These are phyloP conservation scores for Penicillium subrubescens DNA, from an alignment of 495 filamentous ascomycete genomes.

Conservation along the genomic window DNA sequence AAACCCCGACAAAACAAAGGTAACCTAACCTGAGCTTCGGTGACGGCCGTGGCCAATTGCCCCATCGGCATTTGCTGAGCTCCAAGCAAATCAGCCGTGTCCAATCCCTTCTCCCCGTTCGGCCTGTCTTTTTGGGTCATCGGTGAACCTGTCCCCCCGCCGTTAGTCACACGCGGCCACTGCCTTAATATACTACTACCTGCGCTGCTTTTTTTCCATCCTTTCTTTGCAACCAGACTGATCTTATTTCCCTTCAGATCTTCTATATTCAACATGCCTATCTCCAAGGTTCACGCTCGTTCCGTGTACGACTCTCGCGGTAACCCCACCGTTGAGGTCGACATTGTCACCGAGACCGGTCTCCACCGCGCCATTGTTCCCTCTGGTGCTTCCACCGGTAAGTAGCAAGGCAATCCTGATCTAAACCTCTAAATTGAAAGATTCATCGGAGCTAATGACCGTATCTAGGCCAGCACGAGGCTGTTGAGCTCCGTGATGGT, in stretches of 20 bases:
- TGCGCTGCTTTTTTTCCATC: conserved; percentile 27
- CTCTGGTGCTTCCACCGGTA: conserved; percentile 95
- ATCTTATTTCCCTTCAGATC: conserved; percentile 29
- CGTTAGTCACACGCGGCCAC: conserved; percentile 41
- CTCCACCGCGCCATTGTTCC: conserved; percentile 99
- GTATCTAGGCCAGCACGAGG: conserved; percentile 86
- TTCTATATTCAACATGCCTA: conserved; percentile 69
- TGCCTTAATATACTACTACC: conserved; percentile 27
- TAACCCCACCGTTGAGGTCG: conserved; percentile 95
- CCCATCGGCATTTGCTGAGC: conserved; percentile 23
- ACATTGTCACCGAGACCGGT: conserved; percentile 93
- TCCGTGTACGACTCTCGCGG: conserved; percentile 99
- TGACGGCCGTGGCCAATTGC: conserved; percentile 29
- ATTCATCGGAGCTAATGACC: conserved; percentile 1
- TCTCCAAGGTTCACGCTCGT: conserved; percentile 98
- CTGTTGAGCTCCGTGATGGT: conserved; percentile 96
- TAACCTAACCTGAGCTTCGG: conserved; percentile 21
- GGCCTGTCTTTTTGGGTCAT: conserved; percentile 49
- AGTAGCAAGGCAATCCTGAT: conserved; percentile 28
- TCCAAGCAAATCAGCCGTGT: conserved; percentile 27
- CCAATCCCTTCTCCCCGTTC: conserved; percentile 24
- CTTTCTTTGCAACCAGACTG: conserved; percentile 26
- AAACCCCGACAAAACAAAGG: conserved; percentile 1
- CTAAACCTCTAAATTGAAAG: background rate
- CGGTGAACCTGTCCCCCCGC: conserved; percentile 48